Evolutionary conservation across 2,329 filamentous ascomycete genomes (phyloP), one percentile per base, ranked within the genome.

Genomic region (Sordariomycetes sp.): DNA sequence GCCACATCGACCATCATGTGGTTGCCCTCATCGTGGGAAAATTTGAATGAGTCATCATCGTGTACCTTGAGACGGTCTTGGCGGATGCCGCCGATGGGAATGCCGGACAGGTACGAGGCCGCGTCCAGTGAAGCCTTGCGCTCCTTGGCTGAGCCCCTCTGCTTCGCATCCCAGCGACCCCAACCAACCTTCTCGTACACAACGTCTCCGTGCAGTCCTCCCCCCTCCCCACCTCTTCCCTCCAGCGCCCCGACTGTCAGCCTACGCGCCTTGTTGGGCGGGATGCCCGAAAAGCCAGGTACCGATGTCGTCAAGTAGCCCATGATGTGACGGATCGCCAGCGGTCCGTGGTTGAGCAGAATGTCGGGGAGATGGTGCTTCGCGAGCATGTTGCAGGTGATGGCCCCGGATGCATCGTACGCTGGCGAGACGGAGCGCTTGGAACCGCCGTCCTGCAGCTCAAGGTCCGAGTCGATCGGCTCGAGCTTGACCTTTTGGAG

Each of bases 141-240:
- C 39, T 64, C 54, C 42, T 68, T 64, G 28, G 71, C 63, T 41
- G 84, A 74, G 35, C 80, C 84, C 47, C 77, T 77, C 54, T 76
- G 71, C 53, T 79, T 79, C 41, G 88, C 92, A 58, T 93, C 84
- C 90, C 90, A 98, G 45, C 87, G 79, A 39, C 92, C 92, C 90
- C 90, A 96, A 51, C 90, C 90, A 39, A 95, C 86, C 68, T 96
- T 96, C 58, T 93, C 84, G 53, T 94, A 96, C 52, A 81, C 72
- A 48, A 92, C 80, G 46, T 86, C 79, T 44, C 80, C 79, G 41
- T 79, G 68, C 40, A 72, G 54, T 37, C 74, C 73, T 40, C 77
- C 75, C 39, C 71, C 70, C 43, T 77, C 70, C 42, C 72, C 72
- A 46, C 73, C 72, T 47, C 84, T 81, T 47, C 84, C 83, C 63